phyloP scores from a whole-genome alignment of 306 rosid genomes.

The Lotus japonicus region DNA sequence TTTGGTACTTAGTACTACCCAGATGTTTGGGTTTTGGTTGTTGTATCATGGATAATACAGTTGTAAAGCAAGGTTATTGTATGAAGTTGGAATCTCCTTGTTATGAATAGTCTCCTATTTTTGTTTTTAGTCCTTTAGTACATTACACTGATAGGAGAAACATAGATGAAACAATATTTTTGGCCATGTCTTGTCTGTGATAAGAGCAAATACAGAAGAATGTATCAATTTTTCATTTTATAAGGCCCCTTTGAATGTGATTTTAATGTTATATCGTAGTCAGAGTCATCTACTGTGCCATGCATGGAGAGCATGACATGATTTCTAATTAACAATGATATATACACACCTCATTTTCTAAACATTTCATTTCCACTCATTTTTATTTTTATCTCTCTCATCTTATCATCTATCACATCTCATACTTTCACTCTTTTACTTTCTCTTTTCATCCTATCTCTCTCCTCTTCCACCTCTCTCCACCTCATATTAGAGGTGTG shows the following conservation, averaged over 20 bases:
- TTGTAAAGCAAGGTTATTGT: slow-evolving; percentile 38
- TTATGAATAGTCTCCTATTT: slow-evolving; percentile 12
- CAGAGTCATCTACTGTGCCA: neutral
- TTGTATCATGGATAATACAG: slow-evolving; percentile 21
- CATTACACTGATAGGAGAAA: slow-evolving; percentile 13
- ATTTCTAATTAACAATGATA: too few species aligned
- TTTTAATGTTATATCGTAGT: slow-evolving; percentile 10
- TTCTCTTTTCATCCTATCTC: too few species aligned
- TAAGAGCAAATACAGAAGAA: too few species aligned
- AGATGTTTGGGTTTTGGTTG: slow-evolving; percentile 18
- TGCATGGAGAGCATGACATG: too few species aligned
- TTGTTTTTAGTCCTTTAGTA: neutral
- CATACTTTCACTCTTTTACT: too few species aligned
- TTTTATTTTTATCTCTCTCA: too few species aligned
- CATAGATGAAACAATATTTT: slow-evolving; percentile 33
- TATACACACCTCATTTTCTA: too few species aligned
- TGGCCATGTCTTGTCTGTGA: neutral
- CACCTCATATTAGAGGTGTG: too few species aligned
- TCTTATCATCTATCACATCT: too few species aligned
- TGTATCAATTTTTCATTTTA: neutral
- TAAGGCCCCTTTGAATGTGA: neutral
- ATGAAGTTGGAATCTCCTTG: slow-evolving; percentile 24
- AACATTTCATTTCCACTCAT: too few species aligned
- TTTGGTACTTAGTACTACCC: neutral
- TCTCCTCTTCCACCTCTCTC: too few species aligned